Conservation (phyloP, 2,329 filamentous ascomycete species). For the Colletotrichum sp. region DNA sequence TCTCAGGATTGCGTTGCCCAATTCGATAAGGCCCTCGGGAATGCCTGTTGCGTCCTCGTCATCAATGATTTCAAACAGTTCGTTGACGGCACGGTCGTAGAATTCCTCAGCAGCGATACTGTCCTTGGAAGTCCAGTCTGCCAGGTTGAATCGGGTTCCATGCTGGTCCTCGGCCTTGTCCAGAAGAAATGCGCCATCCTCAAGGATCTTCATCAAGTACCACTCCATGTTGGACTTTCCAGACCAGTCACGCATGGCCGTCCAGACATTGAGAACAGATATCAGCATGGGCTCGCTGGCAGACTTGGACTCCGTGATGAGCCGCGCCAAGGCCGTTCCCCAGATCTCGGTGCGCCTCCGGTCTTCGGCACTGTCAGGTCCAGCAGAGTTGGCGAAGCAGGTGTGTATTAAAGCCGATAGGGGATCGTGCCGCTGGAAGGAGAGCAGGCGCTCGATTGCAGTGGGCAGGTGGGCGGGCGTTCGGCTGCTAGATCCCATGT, state of each 20-base stretch:
- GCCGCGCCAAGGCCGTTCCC: conserved; percentile 83
- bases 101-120: conserved; percentile 86
- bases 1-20: conserved; percentile 82
- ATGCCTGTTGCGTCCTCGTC: conserved; percentile 85
- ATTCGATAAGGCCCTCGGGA: conserved; percentile 81
- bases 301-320: conserved; percentile 79
- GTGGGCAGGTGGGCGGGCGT: conserved; percentile 50
- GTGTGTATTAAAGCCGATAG: conserved; percentile 86
- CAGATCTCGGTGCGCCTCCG: conserved; percentile 81
- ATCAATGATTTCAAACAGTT: conserved; percentile 85
- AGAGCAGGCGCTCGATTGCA: conserved; percentile 82
- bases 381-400: conserved; percentile 85
- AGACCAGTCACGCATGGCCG: conserved; percentile 86
- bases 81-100: conserved; percentile 80
- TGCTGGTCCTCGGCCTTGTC: conserved; percentile 84
- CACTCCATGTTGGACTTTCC: conserved; percentile 89
- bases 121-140: conserved; percentile 77
- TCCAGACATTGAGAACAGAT: conserved; percentile 87
- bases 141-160: conserved; percentile 72
- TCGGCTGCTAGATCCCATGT: conserved; percentile 37
- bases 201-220: conserved; percentile 92
- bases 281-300: conserved; percentile 82
- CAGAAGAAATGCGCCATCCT: conserved; percentile 89
- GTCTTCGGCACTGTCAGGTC: conserved; percentile 82
- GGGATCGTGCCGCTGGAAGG: conserved; percentile 88